Percentiles rank a stretch among this genome's conserved stretches.
Conservation (phyloP, 192 early-diverging fungal species). For the Irineochytrium annulatum region DNA sequence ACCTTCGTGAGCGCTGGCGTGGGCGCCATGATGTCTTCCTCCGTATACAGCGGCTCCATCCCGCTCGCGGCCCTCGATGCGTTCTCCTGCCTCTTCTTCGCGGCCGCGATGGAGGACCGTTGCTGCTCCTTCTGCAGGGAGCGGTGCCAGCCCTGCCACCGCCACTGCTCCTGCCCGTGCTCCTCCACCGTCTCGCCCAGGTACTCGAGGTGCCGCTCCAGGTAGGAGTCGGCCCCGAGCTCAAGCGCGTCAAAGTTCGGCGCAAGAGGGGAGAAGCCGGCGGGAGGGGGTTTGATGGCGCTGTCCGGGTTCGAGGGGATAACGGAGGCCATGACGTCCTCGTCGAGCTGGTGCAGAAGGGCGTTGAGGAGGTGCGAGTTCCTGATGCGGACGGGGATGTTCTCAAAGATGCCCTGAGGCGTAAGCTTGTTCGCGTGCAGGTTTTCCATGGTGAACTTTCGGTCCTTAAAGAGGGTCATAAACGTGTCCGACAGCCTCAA, state of each 20-base stretch:
- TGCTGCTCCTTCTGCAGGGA: conserved; percentile 82
- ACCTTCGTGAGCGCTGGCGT: conserved; percentile 56
- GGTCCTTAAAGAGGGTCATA: conserved; percentile 71
- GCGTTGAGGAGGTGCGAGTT: conserved; percentile 77
- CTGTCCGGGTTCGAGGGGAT: conserved; percentile 20
- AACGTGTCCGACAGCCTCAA: conserved; percentile 83
- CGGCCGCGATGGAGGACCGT: conserved; percentile 58
- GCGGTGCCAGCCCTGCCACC: conserved; percentile 95
- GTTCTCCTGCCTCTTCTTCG: conserved; percentile 73
- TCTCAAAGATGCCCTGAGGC: conserved; percentile 83
- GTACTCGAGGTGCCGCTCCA: conserved; percentile 83
- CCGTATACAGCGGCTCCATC: conserved; percentile 62
- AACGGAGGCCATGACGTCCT: conserved; percentile 10
- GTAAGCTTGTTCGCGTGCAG: conserved; percentile 73
- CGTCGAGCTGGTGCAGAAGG: conserved; percentile 69
- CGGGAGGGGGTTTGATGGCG: conserved; percentile 20
- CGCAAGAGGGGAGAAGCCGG: conserved; percentile 6
- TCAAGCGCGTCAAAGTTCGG: conserved; percentile 68
- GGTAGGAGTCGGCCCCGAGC: conserved; percentile 75
- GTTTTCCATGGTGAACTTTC: conserved; percentile 81
- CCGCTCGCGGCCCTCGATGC: conserved; percentile 60
- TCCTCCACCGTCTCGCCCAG: conserved; percentile 83
- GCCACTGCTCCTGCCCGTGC: conserved; percentile 83
- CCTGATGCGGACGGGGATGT: conserved; percentile 82
- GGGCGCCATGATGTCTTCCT: conserved; percentile 68